Percentiles rank a stretch among this genome's conserved stretches.
Evolutionary conservation across 2,329 filamentous ascomycete genomes (phyloP).

Genomic region (Helminthosporium solani): DNA sequence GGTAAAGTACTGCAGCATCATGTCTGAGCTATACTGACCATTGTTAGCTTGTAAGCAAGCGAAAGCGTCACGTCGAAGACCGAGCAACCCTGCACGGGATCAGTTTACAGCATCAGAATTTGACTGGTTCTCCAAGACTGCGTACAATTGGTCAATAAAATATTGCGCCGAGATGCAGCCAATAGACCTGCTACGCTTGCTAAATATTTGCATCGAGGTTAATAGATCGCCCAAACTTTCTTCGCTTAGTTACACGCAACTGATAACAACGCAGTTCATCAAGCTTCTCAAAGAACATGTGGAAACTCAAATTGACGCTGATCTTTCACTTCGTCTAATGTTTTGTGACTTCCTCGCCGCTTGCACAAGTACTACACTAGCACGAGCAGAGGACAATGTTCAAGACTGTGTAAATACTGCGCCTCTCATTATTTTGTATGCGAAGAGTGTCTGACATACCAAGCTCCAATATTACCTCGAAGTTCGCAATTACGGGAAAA

Average conservation of each 20-base stretch:
- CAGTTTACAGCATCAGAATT: constrained; percentile 65
- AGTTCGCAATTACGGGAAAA: constrained; percentile 60
- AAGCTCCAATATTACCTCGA: constrained; percentile 63
- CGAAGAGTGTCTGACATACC: constrained; percentile 31
- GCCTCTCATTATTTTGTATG: constrained; percentile 10
- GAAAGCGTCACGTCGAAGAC: constrained; percentile 45
- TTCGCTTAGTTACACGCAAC: not conserved
- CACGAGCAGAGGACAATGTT: constrained; percentile 47
- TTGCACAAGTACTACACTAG: constrained; percentile 50
- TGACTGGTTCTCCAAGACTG: constrained; percentile 80
- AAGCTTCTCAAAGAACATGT: constrained; percentile 35
- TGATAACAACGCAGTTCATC: constrained; percentile 41
- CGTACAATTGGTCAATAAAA: constrained; percentile 74
- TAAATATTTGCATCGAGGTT: constrained; percentile 48
- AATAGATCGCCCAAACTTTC: too few species aligned
- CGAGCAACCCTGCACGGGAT: constrained; percentile 44
- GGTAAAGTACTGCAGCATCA: constrained; percentile 32
- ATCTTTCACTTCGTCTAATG: constrained; percentile 61
- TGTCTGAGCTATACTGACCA: constrained; percentile 38
- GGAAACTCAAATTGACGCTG: constrained; percentile 36
- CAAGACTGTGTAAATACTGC: constrained; percentile 40
- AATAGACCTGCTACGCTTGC: constrained; percentile 56
- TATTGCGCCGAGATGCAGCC: constrained; percentile 61
- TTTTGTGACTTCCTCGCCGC: constrained; percentile 69
- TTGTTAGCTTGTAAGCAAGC: constrained; percentile 48